A percentile compares a stretch with the other conserved stretches of the same genome.
phyloP scores from a whole-genome alignment of 768 basidiomycete genomes.

The Rhodotorula graminis region DNA sequence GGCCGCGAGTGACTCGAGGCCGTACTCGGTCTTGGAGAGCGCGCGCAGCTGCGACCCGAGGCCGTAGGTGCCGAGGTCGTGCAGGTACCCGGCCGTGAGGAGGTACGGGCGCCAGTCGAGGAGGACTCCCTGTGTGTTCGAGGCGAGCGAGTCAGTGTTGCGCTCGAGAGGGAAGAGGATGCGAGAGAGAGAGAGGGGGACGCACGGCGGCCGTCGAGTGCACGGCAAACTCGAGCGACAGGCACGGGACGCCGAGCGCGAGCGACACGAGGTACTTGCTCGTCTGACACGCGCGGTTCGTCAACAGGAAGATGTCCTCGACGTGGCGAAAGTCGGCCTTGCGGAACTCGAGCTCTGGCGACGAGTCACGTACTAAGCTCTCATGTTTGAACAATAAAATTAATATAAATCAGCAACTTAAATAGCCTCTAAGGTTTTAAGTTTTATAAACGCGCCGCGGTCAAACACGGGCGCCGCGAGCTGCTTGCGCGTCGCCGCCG shows the following conservation, averaged over 20 bases:
- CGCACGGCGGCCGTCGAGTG: conserved; percentile 53
- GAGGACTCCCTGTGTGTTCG: conserved; percentile 30
- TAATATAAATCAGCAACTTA: too few relatives aligned
- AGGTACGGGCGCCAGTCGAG: conserved; percentile 64
- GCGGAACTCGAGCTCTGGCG: conserved; percentile 4
- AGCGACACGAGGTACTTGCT: conserved; percentile 76
- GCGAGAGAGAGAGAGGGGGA: conserved; percentile 18
- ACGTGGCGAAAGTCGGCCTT: conserved; percentile 14
- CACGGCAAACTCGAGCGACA: conserved; percentile 44
- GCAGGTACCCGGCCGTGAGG: conserved; percentile 55
- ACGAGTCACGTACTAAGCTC: too few relatives aligned
- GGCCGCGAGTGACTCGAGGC: conserved; percentile 50
- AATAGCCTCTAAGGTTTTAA: too few relatives aligned
- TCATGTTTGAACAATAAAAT: too few relatives aligned
- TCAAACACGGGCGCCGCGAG: background rate
- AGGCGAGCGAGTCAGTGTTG: background rate
- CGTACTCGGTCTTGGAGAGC: conserved; percentile 54
- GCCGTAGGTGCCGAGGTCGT: conserved; percentile 42
- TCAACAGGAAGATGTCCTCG: conserved; percentile 42
- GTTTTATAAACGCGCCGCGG: conserved; percentile 1
- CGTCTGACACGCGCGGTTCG: conserved; percentile 57
- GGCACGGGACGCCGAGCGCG: conserved; percentile 78
- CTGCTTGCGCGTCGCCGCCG: background rate
- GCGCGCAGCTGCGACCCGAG: conserved; percentile 42
- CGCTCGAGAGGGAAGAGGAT: too few relatives aligned